Evolutionary conservation across 352 stramenopile species (phyloP).

Genomic region (Phytophthora crassamura): DNA sequence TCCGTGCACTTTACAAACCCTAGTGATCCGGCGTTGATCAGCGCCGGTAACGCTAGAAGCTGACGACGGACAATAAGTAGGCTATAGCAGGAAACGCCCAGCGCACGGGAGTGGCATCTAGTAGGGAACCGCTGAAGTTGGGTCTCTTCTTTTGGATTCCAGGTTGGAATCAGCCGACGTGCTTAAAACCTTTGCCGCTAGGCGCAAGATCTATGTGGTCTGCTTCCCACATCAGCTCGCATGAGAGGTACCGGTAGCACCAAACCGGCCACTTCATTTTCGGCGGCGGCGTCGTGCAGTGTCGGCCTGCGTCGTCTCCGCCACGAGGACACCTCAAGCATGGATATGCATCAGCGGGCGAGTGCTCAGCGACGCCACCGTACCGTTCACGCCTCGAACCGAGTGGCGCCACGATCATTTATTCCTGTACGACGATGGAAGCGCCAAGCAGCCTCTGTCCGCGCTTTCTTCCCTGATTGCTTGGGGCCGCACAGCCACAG

Average conservation of each 20-base stretch:
- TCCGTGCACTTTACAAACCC: too few relatives aligned
- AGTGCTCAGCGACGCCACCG: conserved; percentile 16
- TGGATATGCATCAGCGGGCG: background rate
- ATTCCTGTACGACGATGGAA: conserved; percentile 7
- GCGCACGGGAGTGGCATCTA: too few relatives aligned
- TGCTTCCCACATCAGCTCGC: conserved; percentile 1
- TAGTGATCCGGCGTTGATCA: too few relatives aligned
- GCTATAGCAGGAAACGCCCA: too few relatives aligned
- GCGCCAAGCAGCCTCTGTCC: conserved; percentile 1
- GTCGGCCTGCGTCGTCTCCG: background rate
- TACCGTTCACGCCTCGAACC: conserved; percentile 16
- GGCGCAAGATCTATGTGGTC: background rate
- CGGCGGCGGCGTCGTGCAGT: background rate
- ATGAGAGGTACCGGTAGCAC: background rate
- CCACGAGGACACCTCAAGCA: background rate
- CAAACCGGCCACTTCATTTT: background rate
- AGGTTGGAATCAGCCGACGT: too few relatives aligned
- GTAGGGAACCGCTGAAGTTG: too few relatives aligned
- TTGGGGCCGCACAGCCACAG: conserved; percentile 1
- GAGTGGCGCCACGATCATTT: conserved; percentile 26
- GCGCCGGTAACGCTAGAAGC: too few relatives aligned
- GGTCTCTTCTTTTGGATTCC: too few relatives aligned
- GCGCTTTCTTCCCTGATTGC: conserved; percentile 9
- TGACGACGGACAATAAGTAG: too few relatives aligned
- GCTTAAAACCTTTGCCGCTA: too few relatives aligned